Evolutionary conservation across 2,329 filamentous ascomycete genomes (phyloP), one percentile per base, ranked within the genome.

Genomic region (Alternaria atra): DNA sequence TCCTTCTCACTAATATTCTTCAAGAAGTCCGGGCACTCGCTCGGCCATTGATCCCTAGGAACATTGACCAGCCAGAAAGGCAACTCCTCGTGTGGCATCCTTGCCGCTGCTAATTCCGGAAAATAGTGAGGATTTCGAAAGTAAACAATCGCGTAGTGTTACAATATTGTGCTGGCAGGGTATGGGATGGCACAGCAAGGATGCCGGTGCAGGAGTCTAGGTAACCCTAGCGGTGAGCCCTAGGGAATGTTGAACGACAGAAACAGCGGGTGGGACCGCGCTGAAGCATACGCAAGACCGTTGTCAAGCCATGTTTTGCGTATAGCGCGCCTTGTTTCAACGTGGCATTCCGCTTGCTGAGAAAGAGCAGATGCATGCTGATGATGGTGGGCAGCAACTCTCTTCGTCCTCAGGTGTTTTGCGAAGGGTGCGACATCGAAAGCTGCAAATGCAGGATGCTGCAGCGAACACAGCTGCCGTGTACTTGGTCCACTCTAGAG

Each of bases 41-140:
- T 69, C 0, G 89, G 87, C 75, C 89, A 87, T 64, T 90, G 80
- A 27, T 83, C 76, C 35, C 81, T 79, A 0, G 91, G 88, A 15
- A 96, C 81, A 77, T 97, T 97, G 78, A 91, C 85, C 64, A 94
- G 90, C 93, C 93, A 97, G 82, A 90, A 97, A 0, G 90, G 89
- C 25, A 85, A 64, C 43, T 55, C 59, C 17, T 62, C 58, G 47
- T 58, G 42, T 12, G 55, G 55, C 61, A 64, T 64, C 12, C 35
- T 43, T 27, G 55, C 40, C 8, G 40, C 47, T 30, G 58, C 39
- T 37, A 32, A 43, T 40, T 27, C 23, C 37, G 39, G 56, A 35
- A 46, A 46, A 44, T 32, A 35, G 23, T 25, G 17, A 57, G 15
- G 40, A 37, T 30, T 7, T 10, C 27, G 32, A 30, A 7, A 20